Evolutionary conservation across 106 monocot genomes (phyloP).

Genomic region (Xerophyta viscosa): DNA sequence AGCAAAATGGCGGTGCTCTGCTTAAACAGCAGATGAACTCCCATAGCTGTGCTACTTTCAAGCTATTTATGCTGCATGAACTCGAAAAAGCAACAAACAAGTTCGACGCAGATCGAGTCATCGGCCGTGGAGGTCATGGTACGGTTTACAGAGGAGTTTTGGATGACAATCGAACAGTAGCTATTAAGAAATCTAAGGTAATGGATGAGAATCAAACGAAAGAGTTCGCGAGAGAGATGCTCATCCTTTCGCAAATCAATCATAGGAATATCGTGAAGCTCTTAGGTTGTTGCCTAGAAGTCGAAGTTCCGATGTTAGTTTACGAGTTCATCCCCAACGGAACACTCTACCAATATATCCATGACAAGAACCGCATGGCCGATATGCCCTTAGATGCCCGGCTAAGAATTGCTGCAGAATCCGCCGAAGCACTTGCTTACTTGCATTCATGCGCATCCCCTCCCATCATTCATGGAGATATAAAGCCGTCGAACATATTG

Average conservation of each 20-base stretch:
- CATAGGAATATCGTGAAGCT: constrained; percentile 13
- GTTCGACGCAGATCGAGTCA: neutral
- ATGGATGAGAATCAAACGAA: constrained; percentile 1
- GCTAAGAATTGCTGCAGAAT: constrained; percentile 20
- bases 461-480: too few relatives aligned
- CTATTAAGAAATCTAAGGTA: constrained; percentile 8
- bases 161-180: constrained; percentile 1
- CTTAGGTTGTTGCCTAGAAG: constrained; percentile 4
- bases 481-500: too few relatives aligned
- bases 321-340: constrained; percentile 8
- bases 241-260: constrained; percentile 15
- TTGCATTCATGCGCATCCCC: too few relatives aligned
- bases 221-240: constrained; percentile 11
- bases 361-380: neutral
- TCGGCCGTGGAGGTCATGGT: constrained; percentile 6
- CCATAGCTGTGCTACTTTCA: constrained; percentile 2
- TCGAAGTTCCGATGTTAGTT: constrained; percentile 2
- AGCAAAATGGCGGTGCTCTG: constrained; percentile 1
- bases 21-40: constrained; percentile 1
- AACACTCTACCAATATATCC: neutral
- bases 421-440: too few relatives aligned
- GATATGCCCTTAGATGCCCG: constrained; percentile 11
- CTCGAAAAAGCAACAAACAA: constrained; percentile 13
- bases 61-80: constrained; percentile 12
- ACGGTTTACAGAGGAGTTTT: constrained; percentile 12